Base-by-base conservation (phyloP, 2,329 filamentous ascomycete species). In the Chaetothyriales sp. region DNA sequence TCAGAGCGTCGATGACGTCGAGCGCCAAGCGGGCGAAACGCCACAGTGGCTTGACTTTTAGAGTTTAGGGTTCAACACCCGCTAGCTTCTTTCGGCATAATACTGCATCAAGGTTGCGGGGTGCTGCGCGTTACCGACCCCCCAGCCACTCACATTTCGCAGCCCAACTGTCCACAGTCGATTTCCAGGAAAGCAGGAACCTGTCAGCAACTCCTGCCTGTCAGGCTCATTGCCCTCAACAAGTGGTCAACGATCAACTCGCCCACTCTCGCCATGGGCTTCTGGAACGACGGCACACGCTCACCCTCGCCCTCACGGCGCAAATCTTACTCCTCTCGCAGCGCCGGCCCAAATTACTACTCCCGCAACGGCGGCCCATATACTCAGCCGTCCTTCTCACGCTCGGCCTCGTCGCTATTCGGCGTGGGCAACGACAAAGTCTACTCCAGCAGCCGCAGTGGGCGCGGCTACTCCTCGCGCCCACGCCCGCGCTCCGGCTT, bases 401-500 rank as follows among this genome's bases (percentile, higher is more conserved):
- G 67, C 9, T 63, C 61, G 48, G 62, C 57, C 62, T 65, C 67
- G 29, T 73, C 71, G 49, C 58, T 60, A 51, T 56, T 58, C 51
- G 56, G 54, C 46, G 56, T 49, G 43, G 45, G 53, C 46, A 40
- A 15, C 33, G 33, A 55, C 61, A 25, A 58, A 60, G 22, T 64
- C 66, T 37, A 63, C 65, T 28, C 66, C 67, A 48, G 65, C 33
- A 40, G 33, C 33, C 33, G 33, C 33, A 40, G 33, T 15, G 33
- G 33, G 33, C 70, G 68, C 67, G 76, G 75, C 62, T 75, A 76
- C 53, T 89, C 89, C 70, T 86, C 86, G 65, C 85, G 87, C 63
- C 85, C 86, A 18, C 71, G 75, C 2, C 86, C 90, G 1, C 85
- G 90, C 59, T 76, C 80, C 54, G 84, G 82, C 63, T 95, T 94